Base-by-base conservation (phyloP, 768 basidiomycete species). In the Xerocomellus intermedius region DNA sequence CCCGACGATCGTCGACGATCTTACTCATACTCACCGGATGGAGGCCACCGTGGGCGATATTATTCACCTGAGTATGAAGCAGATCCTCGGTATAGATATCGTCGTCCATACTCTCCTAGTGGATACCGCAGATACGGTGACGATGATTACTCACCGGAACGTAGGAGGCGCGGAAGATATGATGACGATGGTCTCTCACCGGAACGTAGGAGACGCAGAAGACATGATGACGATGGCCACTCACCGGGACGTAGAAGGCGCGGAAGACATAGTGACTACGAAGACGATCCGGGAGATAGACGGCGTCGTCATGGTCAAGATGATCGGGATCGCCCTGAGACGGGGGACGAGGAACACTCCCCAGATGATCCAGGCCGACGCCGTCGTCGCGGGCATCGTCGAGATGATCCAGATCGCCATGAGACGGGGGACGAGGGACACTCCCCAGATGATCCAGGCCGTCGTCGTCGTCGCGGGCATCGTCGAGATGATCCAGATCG, bases 21-120 rank as follows among this genome's bases (percentile, higher is more conserved):
- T 51, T 65, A 64, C 24, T 62, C 60, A 6, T 60, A 63, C 44
- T 68, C 66, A 2, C 66, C 66, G 4, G 57, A 58, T 42, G 4
- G 38, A 36, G 30, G 45, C 13, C 22, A 44, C 39, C 42, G 24
- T 14, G 38, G 59, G 39, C 51, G 53, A 38, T 55, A 54, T 37
- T 50, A 53, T 36, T 52, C 50, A 19, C 59, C 55, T 10, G 57
- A 38, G 8, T 57, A 68, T 32, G 57, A 64, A 3, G 54, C 57
- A 19, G 57, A 59, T 51, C 24, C 17, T 14, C 52, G 59, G 32
- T 48, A 48, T 50, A 21, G 52, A 36, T 50, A 59, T 36, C 37
- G 42, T 37, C 63, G 58, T 12, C 51, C 38, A 12, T 59, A 61
- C 42, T 61, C 61, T n/a, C 61, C 65, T 5, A 54, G 56, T 54